phyloP scores from a whole-genome alignment of 345 rosid genomes.

The Eucalyptus rudis region DNA sequence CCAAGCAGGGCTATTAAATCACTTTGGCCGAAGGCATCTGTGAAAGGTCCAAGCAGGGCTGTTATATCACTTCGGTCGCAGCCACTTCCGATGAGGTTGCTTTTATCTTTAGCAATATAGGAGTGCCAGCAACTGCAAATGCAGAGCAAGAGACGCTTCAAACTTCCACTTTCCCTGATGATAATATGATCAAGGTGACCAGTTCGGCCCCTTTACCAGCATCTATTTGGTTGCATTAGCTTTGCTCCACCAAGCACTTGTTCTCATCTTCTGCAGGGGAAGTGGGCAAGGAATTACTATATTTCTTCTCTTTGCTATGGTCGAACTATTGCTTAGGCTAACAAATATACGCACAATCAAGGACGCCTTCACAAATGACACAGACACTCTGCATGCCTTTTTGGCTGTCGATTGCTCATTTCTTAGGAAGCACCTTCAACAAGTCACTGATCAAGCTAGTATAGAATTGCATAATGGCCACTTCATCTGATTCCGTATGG shows the following conservation, averaged over 20 bases:
- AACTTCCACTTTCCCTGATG: neutral
- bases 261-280: neutral
- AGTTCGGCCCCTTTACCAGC: neutral
- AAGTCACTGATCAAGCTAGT: neutral
- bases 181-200: neutral
- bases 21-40: neutral
- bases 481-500: neutral
- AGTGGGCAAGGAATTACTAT: neutral
- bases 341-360: neutral
- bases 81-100: neutral
- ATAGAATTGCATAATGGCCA: neutral
- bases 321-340: neutral
- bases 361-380: neutral
- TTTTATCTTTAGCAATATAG: neutral
- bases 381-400: neutral
- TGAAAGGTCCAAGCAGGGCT: neutral
- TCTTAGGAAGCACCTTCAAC: neutral
- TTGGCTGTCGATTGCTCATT: neutral
- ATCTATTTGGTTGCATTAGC: no score
- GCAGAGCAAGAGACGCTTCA: neutral
- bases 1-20: no score
- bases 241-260: neutral
- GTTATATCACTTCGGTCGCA: neutral
- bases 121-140: neutral
- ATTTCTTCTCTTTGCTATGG: neutral